Evolutionary conservation across 2,329 filamentous ascomycete genomes (phyloP).

Genomic region (Colletotrichum sojae): DNA sequence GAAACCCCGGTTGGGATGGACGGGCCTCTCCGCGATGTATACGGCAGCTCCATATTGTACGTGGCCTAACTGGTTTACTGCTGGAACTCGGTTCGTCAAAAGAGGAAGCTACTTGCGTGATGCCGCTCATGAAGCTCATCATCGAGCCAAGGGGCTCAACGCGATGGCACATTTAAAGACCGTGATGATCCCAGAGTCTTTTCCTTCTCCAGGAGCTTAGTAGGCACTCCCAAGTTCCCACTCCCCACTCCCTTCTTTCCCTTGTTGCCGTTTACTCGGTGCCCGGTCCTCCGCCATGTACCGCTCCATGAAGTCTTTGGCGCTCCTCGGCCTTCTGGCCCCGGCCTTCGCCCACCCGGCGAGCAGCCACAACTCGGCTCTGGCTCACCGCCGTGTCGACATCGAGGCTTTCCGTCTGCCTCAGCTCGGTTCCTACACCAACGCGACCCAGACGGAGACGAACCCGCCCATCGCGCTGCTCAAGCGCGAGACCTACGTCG

Average conservation of each 20-base stretch:
- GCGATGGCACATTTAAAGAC: conserved; percentile 19
- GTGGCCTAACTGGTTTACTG: background rate
- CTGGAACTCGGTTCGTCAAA: conserved; percentile 9
- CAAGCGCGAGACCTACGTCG: conserved; percentile 53
- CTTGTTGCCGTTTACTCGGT: conserved; percentile 2
- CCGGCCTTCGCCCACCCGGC: conserved; percentile 52
- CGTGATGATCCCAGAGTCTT: background rate
- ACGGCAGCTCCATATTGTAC: background rate
- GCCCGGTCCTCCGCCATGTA: conserved; percentile 15
- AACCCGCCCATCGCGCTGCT: conserved; percentile 46
- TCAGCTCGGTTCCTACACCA: conserved; percentile 49
- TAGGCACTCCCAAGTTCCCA: conserved; percentile 24
- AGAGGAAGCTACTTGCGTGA: conserved; percentile 28
- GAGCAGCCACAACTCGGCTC: conserved; percentile 39
- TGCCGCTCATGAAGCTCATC: background rate
- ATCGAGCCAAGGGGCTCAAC: background rate
- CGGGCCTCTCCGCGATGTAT: background rate
- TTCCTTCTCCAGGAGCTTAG: conserved; percentile 9
- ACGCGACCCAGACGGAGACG: conserved; percentile 45
- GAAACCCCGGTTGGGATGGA: background rate
- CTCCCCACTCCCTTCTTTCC: conserved; percentile 13
- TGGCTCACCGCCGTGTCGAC: conserved; percentile 51
- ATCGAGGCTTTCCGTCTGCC: conserved; percentile 51
- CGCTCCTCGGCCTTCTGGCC: conserved; percentile 52
- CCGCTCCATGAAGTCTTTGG: conserved; percentile 50